Conservation (phyloP, 192 early-diverging fungal species). For the Coemansia reversa region DNA sequence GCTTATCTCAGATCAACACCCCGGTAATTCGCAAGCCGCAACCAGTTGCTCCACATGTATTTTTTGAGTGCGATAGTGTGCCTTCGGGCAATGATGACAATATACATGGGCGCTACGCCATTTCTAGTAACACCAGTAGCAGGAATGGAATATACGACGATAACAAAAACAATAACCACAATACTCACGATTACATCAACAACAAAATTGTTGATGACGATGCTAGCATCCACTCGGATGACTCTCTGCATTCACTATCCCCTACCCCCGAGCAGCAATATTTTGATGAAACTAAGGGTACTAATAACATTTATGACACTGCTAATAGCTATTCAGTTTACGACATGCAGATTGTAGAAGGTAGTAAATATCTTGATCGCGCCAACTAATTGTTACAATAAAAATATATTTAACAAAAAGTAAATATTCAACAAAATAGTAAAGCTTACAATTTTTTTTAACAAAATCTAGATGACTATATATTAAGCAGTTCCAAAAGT, state of each 20-base stretch:
- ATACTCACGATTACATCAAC: not conserved
- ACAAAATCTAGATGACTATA: too few species aligned
- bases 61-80: constrained; percentile 15
- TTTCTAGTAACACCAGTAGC: not conserved
- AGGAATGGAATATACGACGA: not conserved
- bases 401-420: not conserved
- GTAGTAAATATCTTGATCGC: too few species aligned
- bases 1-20: not conserved
- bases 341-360: too few species aligned
- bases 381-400: not conserved
- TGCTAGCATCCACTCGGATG: constrained; percentile 24
- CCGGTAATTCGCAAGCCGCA: constrained; percentile 26
- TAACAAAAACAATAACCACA: not conserved
- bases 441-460: too few species aligned
- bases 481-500: too few species aligned
- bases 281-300: too few species aligned
- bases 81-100: not conserved
- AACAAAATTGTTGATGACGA: constrained; percentile 10
- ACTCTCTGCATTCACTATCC: constrained; percentile 1
- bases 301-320: too few species aligned
- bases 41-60: constrained; percentile 32
- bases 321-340: too few species aligned
- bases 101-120: not conserved
- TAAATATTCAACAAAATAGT: not conserved
- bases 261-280: not conserved